Evolutionary conservation across 2,329 filamentous ascomycete genomes (phyloP), one percentile per base, ranked within the genome.

Genomic region (Aspergillus fischeri): DNA sequence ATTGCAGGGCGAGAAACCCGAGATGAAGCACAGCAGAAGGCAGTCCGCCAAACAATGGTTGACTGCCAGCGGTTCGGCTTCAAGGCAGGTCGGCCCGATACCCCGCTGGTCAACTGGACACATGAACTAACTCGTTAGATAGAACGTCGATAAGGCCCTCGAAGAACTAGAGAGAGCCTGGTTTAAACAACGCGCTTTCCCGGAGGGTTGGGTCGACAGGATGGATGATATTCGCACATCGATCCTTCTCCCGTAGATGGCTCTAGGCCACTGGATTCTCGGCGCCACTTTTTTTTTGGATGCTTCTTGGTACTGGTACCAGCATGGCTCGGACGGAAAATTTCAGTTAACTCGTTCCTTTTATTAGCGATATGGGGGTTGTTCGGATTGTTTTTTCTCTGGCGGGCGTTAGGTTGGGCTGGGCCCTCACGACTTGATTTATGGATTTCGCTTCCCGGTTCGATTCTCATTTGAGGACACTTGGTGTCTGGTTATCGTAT

Each of bases 181-280:
- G 70, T 70, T 71, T 55, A 71, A 71, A 49, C 66, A 66, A 52
- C 68, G 68, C 17, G 58, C 67, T 3, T 72, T 71, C 50, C 70
- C 70, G 5, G 64, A 68, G 11, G 70, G 68, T 5, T 73, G 70
- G 70, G 62, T 65, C 2, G 65, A 70, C 41, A 69, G 64, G 2
- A 64, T 73, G 63, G 65, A 71, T 29, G 70, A 72, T 47, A 61
- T 72, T 10, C 69, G 70, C 44, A 67, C 70, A 2, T 68, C 69
- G 41, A 70, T 72, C 44, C 66, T 72, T 11, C 60, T 72, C 28
- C 70, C 70, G 3, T 72, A 45, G n/a, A 44, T 44, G 5, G n/a
- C 14, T 38, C 14, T 17, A 35, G 32, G 4, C 29, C 11, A 17
- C 14, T 3, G 2, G 5, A 17, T 17, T 20, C 7, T 44, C n/a